A percentile compares a stretch with the other conserved stretches of the same genome.
These are phyloP conservation scores for Pyrenula massariospora DNA, from an alignment of 495 filamentous ascomycete genomes.

Conservation along the genomic window DNA sequence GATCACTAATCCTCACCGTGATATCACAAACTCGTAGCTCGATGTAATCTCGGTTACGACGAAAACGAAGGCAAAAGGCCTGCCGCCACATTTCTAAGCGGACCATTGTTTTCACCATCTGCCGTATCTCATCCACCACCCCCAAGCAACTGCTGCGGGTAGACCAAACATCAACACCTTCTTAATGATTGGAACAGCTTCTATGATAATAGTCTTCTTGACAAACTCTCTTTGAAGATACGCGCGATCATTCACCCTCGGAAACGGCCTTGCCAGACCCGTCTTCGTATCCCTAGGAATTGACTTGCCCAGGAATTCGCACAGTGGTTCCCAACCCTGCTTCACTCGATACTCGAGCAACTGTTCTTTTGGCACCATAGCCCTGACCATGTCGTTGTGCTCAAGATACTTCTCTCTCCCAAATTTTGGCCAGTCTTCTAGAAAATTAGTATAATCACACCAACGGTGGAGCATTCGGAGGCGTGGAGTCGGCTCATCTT, in stretches of 20 bases:
- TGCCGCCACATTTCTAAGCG: too few relatives aligned
- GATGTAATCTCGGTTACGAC: too few relatives aligned
- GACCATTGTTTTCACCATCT: background rate
- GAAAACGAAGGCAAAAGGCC: too few relatives aligned
- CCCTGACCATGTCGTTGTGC: slow-evolving; percentile 22
- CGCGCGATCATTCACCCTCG: slow-evolving; percentile 4
- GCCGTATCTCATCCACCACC: background rate
- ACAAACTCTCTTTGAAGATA: background rate
- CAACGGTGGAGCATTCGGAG: background rate
- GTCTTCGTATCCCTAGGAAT: background rate
- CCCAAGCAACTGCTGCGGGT: background rate
- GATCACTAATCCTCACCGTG: too few relatives aligned
- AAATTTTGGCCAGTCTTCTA: slow-evolving; percentile 1
- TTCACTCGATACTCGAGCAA: slow-evolving; percentile 29
- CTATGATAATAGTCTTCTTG: background rate
- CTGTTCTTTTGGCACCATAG: slow-evolving; percentile 17
- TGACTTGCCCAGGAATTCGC: slow-evolving; percentile 19
- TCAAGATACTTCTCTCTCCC: slow-evolving; percentile 8
- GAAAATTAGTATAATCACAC: background rate
- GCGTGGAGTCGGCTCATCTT: background rate
- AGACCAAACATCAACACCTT: background rate
- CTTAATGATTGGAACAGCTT: background rate
- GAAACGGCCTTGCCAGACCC: slow-evolving; percentile 4
- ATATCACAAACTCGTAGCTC: too few relatives aligned
- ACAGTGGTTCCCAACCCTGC: slow-evolving; percentile 35